Conservation (phyloP, 306 rosid species). For the Cucurbita moschata region DNA sequence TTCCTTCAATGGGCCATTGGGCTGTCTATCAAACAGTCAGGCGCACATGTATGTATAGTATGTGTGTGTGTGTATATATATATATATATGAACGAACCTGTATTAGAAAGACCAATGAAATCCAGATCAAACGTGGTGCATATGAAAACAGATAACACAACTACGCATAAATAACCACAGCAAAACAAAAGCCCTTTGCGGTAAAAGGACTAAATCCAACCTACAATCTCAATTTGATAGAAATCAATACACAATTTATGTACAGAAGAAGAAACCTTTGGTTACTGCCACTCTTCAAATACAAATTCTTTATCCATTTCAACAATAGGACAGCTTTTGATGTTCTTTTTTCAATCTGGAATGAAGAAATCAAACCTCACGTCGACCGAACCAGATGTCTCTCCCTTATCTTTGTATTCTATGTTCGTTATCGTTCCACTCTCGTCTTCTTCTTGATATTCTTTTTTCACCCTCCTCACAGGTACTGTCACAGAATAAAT, state of each 20-base stretch:
- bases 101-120: not conserved
- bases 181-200: not conserved
- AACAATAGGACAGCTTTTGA: not conserved
- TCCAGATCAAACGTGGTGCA: not conserved
- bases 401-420: slow-evolving; percentile 77
- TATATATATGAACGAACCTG: not conserved
- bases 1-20: too few species aligned
- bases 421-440: slow-evolving; percentile 63
- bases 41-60: too few species aligned
- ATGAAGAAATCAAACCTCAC: slow-evolving; percentile 38
- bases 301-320: not conserved
- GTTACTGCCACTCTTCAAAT: slow-evolving; percentile 7
- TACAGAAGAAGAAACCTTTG: slow-evolving; percentile 14
- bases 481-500: slow-evolving; percentile 90
- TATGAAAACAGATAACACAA: not conserved
- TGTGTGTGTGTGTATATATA: too few species aligned
- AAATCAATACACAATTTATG: slow-evolving; percentile 11
- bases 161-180: not conserved
- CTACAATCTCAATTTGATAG: not conserved
- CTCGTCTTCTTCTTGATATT: slow-evolving; percentile 70
- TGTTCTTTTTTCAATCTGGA: slow-evolving; percentile 15
- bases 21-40: too few species aligned
- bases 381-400: slow-evolving; percentile 53
- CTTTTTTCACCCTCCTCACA: slow-evolving; percentile 79
- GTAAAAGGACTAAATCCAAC: slow-evolving; percentile 2